phyloP scores from a whole-genome alignment of 164 flowering plant species.

The Annona cherimola region DNA sequence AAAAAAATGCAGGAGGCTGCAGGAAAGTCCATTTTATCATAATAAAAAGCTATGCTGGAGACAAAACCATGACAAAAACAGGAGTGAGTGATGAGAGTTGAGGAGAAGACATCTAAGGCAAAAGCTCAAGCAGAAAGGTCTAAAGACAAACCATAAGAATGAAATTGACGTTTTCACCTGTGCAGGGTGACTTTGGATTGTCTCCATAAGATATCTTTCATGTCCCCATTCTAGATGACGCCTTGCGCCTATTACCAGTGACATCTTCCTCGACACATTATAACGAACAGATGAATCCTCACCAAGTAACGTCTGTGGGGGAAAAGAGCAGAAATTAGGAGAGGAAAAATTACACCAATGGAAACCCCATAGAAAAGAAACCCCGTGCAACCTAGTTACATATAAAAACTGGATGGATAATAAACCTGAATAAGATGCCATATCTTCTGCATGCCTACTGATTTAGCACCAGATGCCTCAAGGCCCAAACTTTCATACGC shows the following conservation, averaged over 20 bases:
- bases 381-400: neutral
- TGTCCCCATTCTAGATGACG: conserved; percentile 94
- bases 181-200: conserved; percentile 90
- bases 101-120: neutral
- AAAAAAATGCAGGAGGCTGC: neutral
- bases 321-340: neutral
- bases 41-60: neutral
- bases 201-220: conserved; percentile 82
- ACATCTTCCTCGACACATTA: conserved; percentile 70
- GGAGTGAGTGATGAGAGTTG: too few relatives aligned
- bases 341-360: neutral
- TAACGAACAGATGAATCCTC: conserved; percentile 42
- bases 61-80: too few relatives aligned
- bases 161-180: conserved; percentile 42
- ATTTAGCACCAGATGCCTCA: conserved; percentile 64
- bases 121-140: neutral
- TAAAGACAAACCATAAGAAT: neutral
- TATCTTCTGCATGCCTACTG: conserved; percentile 89
- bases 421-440: conserved; percentile 93
- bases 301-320: conserved; percentile 56
- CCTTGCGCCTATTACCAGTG: conserved; percentile 80
- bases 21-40: neutral
- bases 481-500: conserved; percentile 73
- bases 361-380: neutral
- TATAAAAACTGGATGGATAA: neutral